Base-by-base conservation (phyloP, 371 early-diverging fungal species). In the Mucor mucedo region DNA sequence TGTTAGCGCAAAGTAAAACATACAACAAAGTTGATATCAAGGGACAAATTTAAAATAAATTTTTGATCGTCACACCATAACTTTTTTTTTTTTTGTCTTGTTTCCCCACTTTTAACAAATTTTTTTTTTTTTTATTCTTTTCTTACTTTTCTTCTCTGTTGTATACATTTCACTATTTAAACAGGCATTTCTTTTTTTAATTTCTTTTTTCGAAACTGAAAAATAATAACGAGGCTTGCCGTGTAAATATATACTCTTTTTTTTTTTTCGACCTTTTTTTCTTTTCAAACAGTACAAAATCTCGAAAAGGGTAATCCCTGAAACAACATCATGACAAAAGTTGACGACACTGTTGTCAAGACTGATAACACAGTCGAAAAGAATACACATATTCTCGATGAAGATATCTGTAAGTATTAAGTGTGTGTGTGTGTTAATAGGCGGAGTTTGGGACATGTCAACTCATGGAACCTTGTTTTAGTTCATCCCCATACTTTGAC, bases 1-100 rank as follows among this genome's bases (percentile, higher is more conserved):
- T 84, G 27, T 40, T 73, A n/a, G 83, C 80, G 4, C 77, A 84
- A 44, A 75, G 75, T 48, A 78, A 80, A 58, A 84, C 83, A 49
- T 87, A 85, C 60, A 83, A 70, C 28, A 88, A 78, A 60, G 80
- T 90, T 10, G 91, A 91, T 60, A 85, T 91, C 59, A 91, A 90
- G 66, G 91, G 91, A 14, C 91, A 69, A 41, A 64, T 69, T 33
- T 69, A 69, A 52, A 47, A 21, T 21, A 47, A 47, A 55, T 38
- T 35, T 42, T 62, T 29, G 7, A 50, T 50, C 55, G 55, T 61
- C 61, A 57, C 58, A 62, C 50, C 40, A 45, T 30, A 30, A 53
- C 35, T 29, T 55, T 47, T 14, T 27, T 28, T 50, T 47, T 30
- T 45, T 52, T 27, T 60, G 30, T 60, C 29, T 52, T 41, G n/a